These are phyloP conservation scores for Cenococcum geophilum DNA, from an alignment of 495 filamentous ascomycete species.

Conservation along the genomic window DNA sequence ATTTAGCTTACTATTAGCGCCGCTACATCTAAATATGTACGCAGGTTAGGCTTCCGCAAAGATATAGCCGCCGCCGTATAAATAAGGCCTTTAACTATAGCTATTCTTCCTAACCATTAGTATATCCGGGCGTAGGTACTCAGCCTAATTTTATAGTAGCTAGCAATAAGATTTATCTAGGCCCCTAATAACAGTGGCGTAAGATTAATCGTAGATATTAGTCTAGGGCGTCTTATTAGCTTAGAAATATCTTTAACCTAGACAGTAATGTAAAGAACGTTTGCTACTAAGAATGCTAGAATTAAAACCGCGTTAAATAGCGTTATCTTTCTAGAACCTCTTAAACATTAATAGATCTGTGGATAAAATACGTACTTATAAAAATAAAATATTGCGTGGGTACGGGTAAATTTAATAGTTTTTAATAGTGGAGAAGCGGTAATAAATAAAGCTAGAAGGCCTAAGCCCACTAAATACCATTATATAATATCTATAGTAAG, in stretches of 20 bases:
- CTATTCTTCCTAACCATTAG: slow-evolving; percentile 5
- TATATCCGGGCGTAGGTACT: neutral
- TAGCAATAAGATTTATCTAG: neutral
- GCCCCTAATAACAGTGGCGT: neutral
- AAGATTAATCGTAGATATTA: neutral
- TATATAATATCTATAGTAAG: neutral
- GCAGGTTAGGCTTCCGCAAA: neutral
- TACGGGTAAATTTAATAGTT: neutral
- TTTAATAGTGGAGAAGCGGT: neutral
- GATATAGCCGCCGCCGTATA: neutral
- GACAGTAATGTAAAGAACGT: neutral
- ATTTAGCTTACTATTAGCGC: neutral
- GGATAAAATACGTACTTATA: slow-evolving; percentile 10
- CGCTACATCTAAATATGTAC: neutral
- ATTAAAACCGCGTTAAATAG: neutral
- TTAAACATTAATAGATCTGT: neutral
- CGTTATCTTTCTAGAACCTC: slow-evolving; percentile 9
- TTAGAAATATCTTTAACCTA: neutral
- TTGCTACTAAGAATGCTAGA: neutral
- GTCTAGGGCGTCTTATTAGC: neutral
- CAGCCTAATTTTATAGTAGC: neutral
- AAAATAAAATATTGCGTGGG: slow-evolving; percentile 1
- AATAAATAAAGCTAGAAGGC: neutral
- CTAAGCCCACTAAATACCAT: neutral
- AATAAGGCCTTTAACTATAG: slow-evolving; percentile 1